Base-by-base conservation (phyloP, 83 land plant genomes). In the Thuja plicata region DNA sequence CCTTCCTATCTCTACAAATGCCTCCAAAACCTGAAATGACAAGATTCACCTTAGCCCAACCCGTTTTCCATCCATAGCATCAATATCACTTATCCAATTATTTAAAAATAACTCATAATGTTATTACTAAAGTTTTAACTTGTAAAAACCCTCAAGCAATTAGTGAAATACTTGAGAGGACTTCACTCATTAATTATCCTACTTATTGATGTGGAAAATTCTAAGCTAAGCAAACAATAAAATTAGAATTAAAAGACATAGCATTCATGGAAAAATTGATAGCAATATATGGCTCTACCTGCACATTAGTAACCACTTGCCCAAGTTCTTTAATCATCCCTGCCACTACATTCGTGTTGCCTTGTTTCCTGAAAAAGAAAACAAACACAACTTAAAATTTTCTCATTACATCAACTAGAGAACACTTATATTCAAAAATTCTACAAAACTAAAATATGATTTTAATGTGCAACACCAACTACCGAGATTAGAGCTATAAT, bases 281-380 rank as follows among this genome's bases (percentile, higher is more conserved):
- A 87, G 24, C n/a, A 43, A 41, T 73, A 38, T 70, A 74, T 16
- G 27, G 34, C 38, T 84, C 74, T 87, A 98, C 96, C 97, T 98
- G 97, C 50, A 96, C 89, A 88, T 89, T 96, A 74, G 95, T 96
- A 88, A 98, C 99, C 90, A 98, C 96, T 86, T 94, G 91, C 45
- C 98, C 97, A 90, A 98, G 94, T 90, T 97, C 96, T 92, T 91
- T 97, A 50, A 97, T 97, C 92, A 98, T 95, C 85, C 91, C 94
- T 74, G 96, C 94, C 79, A 98, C 99, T 87, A 98, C 92, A 89
- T 96, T 95, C 7, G 99, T 94, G 89, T 97, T 98, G 88, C 95
- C 96, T 17, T 97, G 99, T 76, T 95, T 88, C 99, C 99, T 98
- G 81, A 86, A 88, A 89, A 48, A 82, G 66, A 62, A 43, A n/a